Evolutionary conservation across 305 asterid genomes (phyloP).

Genomic region (Fraxinus greggii): DNA sequence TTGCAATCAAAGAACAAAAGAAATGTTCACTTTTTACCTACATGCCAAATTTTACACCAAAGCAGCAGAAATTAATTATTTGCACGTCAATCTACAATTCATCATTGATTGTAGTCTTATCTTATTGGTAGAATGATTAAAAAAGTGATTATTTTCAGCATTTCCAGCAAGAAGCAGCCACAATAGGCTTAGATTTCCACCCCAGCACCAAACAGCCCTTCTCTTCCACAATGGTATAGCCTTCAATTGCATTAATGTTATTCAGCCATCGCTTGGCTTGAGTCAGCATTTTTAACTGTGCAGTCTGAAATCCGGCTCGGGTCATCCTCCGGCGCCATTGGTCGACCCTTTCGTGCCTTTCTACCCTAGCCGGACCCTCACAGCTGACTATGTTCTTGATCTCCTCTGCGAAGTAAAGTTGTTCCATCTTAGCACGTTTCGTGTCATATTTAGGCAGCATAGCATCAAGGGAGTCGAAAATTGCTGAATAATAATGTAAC

Average conservation of each 20-base stretch:
- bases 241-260: constrained; percentile 33
- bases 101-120: not conserved
- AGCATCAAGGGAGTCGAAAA: constrained; percentile 30
- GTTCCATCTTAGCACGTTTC: constrained; percentile 45
- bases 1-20: not conserved
- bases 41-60: not conserved
- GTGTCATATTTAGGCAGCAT: constrained; percentile 40
- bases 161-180: constrained; percentile 53
- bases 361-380: constrained; percentile 33
- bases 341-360: constrained; percentile 30
- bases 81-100: not conserved
- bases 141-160: constrained; percentile 24
- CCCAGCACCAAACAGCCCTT: constrained; percentile 35
- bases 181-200: constrained; percentile 38
- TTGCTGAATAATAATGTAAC: constrained; percentile 65
- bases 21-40: not conserved
- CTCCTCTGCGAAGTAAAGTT: constrained; percentile 49
- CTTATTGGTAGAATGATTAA: not conserved
- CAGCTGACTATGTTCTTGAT: constrained; percentile 53
- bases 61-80: not conserved
- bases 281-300: constrained; percentile 35
- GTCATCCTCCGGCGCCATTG: not conserved
- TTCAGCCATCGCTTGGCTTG: constrained; percentile 46
- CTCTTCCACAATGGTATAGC: constrained; percentile 44
- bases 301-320: constrained; percentile 13